These are phyloP conservation scores for Carallia pectinifolia DNA, from an alignment of 345 rosid genomes.

Conservation along the genomic window DNA sequence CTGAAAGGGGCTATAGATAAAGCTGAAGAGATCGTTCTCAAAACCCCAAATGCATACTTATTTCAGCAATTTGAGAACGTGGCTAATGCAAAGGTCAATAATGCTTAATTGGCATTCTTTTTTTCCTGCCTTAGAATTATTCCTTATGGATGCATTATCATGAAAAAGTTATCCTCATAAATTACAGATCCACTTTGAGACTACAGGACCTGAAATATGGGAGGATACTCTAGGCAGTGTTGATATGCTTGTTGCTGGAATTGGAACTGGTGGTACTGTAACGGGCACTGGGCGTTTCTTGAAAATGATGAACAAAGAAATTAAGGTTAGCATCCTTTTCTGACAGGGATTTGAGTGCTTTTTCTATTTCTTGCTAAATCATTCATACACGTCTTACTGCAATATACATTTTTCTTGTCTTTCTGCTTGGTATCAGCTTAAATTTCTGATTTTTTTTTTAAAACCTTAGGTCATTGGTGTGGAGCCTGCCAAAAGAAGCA, in stretches of 20 bases:
- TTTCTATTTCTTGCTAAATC: no score
- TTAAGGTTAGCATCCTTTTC: slow-evolving; percentile 53
- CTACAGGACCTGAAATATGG: slow-evolving; percentile 97
- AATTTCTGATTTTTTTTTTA: slow-evolving; percentile 13
- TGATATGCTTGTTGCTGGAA: slow-evolving; percentile 76
- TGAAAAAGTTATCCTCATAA: slow-evolving; percentile 6
- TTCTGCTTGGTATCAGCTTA: slow-evolving; percentile 8
- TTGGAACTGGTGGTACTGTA: slow-evolving; percentile 93
- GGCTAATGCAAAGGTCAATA: slow-evolving; percentile 64
- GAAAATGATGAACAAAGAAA: slow-evolving; percentile 68
- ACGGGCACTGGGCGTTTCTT: slow-evolving; percentile 82
- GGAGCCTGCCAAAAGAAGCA: slow-evolving; percentile 93
- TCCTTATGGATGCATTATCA: background rate
- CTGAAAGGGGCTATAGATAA: slow-evolving; percentile 81
- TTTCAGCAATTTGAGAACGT: slow-evolving; percentile 78
- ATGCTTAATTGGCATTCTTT: background rate
- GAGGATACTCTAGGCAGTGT: slow-evolving; percentile 76
- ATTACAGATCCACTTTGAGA: slow-evolving; percentile 81
- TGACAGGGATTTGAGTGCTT: no score
- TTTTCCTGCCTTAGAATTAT: background rate
- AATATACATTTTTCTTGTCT: background rate
- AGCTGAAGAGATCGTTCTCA: slow-evolving; percentile 73
- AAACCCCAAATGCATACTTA: slow-evolving; percentile 68
- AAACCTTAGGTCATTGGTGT: slow-evolving; percentile 71
- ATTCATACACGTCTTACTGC: background rate